phyloP scores from a whole-genome alignment of 805 yeast genomes.

The Ogataea philodendri region DNA sequence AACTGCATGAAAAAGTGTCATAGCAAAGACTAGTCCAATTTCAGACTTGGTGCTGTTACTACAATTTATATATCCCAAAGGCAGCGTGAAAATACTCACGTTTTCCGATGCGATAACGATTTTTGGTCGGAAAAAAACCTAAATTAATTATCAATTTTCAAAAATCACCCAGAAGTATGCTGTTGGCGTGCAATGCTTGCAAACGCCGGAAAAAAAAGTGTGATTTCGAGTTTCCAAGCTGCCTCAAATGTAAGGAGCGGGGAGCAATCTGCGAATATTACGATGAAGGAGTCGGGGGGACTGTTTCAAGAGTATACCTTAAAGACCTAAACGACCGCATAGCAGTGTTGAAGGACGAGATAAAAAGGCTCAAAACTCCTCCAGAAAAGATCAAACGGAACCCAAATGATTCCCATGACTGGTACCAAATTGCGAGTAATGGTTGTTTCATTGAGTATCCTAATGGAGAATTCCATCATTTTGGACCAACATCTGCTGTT shows the following conservation, averaged over 20 bases:
- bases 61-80: too few relatives aligned
- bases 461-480: slow-evolving; percentile 13
- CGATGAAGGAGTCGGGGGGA: slow-evolving; percentile 22
- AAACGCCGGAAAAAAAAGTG: slow-evolving; percentile 23
- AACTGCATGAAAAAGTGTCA: too few relatives aligned
- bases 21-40: too few relatives aligned
- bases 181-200: slow-evolving; percentile 20
- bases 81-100: too few relatives aligned
- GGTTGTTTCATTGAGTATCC: slow-evolving; percentile 21
- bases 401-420: slow-evolving; percentile 13
- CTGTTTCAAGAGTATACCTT: slow-evolving; percentile 17
- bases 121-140: too few relatives aligned
- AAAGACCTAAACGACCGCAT: slow-evolving; percentile 19
- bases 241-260: slow-evolving; percentile 18
- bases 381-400: too few relatives aligned
- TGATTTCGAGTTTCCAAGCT: slow-evolving; percentile 22
- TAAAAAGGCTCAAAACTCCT: slow-evolving; percentile 13
- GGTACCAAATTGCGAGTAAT: slow-evolving; percentile 3
- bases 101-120: too few relatives aligned
- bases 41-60: too few relatives aligned
- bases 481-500: slow-evolving; percentile 21
- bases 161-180: too few relatives aligned
- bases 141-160: too few relatives aligned
- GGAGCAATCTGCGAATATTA: slow-evolving; percentile 22
- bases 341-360: slow-evolving; percentile 16